These are phyloP conservation scores for Emericellopsis atlantica DNA, from an alignment of 2,329 filamentous ascomycete species.

Conservation along the genomic window DNA sequence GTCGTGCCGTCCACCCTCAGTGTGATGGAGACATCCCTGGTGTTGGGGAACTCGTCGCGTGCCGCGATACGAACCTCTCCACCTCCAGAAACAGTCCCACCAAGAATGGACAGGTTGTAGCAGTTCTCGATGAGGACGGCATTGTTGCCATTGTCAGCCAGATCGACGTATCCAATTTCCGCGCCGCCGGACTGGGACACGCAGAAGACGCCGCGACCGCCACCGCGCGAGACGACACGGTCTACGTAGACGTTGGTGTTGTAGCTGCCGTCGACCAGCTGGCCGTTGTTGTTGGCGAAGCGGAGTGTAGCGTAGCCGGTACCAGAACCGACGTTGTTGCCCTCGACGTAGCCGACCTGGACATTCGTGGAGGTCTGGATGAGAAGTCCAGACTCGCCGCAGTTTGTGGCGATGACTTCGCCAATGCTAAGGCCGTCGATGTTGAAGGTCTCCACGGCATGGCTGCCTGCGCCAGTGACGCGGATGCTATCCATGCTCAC, in stretches of 20 bases:
- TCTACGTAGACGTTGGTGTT: slow-evolving; percentile 2
- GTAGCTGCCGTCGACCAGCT: background rate
- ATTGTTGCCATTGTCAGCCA: slow-evolving; percentile 3
- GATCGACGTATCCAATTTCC: slow-evolving; percentile 1
- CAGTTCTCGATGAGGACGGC: slow-evolving; percentile 4
- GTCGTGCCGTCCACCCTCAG: slow-evolving; percentile 1
- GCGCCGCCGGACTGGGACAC: slow-evolving; percentile 3
- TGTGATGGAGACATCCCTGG: slow-evolving; percentile 1
- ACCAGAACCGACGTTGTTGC: slow-evolving; percentile 1
- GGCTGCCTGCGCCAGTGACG: slow-evolving; percentile 2
- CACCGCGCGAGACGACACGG: slow-evolving; percentile 1
- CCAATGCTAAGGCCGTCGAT: slow-evolving; percentile 1
- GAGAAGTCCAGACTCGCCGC: slow-evolving; percentile 2
- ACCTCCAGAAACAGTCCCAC: slow-evolving; percentile 1
- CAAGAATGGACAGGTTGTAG: slow-evolving; percentile 2
- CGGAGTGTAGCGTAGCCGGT: slow-evolving; percentile 3
- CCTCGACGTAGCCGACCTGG: slow-evolving; percentile 2
- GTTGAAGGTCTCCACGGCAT: slow-evolving; percentile 2
- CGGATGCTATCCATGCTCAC: slow-evolving; percentile 1
- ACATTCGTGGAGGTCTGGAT: slow-evolving; percentile 2
- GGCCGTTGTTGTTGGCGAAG: slow-evolving; percentile 3
- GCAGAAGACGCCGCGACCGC: slow-evolving; percentile 3
- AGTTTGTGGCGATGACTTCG: slow-evolving; percentile 1
- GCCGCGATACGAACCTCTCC: slow-evolving; percentile 2
- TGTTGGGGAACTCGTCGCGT: slow-evolving; percentile 4